Percentiles rank a stretch among this genome's conserved stretches.
phyloP scores from a whole-genome alignment of 2,329 filamentous ascomycete species.

The Aspergillus intermedius region DNA sequence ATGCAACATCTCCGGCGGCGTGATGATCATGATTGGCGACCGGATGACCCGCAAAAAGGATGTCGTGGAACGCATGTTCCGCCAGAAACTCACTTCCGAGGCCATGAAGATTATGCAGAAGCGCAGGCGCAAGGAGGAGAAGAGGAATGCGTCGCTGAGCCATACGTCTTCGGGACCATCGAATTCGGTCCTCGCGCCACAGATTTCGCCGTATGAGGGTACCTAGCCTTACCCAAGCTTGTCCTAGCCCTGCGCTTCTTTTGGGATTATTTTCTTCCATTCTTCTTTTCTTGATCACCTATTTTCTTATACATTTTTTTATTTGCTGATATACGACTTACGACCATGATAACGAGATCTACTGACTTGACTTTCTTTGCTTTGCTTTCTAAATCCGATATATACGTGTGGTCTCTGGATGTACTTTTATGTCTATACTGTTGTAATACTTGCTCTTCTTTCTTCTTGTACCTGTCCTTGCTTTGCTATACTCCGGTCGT shows the following conservation, averaged over 20 bases:
- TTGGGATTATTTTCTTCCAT: background rate
- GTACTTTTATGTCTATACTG: background rate
- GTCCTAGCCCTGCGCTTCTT: background rate
- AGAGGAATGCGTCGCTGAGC: constrained; percentile 16
- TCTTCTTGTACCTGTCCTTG: too few relatives aligned
- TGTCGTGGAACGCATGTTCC: constrained; percentile 67
- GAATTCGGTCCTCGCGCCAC: background rate
- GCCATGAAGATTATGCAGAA: constrained; percentile 54
- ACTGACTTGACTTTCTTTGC: too few relatives aligned
- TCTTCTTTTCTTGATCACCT: background rate
- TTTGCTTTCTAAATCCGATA: too few relatives aligned
- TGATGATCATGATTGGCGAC: constrained; percentile 72
- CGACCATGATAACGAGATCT: too few relatives aligned
- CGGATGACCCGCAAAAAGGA: constrained; percentile 77
- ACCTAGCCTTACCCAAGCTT: constrained; percentile 6
- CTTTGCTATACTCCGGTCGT: too few relatives aligned
- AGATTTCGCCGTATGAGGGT: constrained; percentile 3
- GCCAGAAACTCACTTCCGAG: constrained; percentile 66
- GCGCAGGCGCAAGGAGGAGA: constrained; percentile 39
- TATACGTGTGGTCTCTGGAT: background rate
- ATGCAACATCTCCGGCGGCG: constrained; percentile 68
- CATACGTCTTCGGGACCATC: background rate
- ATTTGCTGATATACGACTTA: too few relatives aligned
- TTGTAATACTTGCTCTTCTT: too few relatives aligned
- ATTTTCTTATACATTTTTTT: background rate